Percentiles rank a stretch among this genome's conserved stretches.
phyloP scores from a whole-genome alignment of 2,329 filamentous ascomycete species.

The Fusarium cyanostomum region DNA sequence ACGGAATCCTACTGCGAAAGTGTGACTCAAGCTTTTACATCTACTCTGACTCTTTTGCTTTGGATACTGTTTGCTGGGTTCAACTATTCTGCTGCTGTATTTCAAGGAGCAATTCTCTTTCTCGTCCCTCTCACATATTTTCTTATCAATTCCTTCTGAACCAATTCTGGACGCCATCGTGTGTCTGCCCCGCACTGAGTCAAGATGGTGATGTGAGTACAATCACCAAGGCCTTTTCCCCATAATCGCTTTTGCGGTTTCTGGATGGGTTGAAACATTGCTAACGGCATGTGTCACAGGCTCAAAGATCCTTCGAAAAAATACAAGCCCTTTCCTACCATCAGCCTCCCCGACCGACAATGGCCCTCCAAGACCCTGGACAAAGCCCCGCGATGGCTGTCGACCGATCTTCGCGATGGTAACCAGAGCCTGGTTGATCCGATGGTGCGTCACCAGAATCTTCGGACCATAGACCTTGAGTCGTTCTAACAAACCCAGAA shows the following conservation, averaged over 20 bases:
- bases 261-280: neutral
- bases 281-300: constrained; percentile 51
- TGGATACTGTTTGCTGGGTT: neutral
- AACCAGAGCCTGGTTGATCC: constrained; percentile 94
- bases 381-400: constrained; percentile 90
- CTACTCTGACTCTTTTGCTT: neutral
- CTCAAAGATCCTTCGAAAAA: constrained; percentile 81
- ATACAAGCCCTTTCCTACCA: constrained; percentile 72
- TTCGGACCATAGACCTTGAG: neutral
- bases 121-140: neutral
- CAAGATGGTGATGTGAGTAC: constrained; percentile 19
- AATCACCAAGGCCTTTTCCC: neutral
- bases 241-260: too few relatives aligned
- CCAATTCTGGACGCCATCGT: neutral
- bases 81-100: neutral
- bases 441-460: constrained; percentile 69
- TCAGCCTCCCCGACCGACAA: constrained; percentile 74
- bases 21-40: constrained; percentile 1
- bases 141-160: neutral
- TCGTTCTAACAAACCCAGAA: constrained; percentile 67
- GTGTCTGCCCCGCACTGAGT: constrained; percentile 6
- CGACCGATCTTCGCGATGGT: constrained; percentile 84
- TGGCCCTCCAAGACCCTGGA: constrained; percentile 86
- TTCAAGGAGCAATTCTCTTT: neutral
- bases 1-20: neutral